Conservation (phyloP, 2,329 filamentous ascomycete genomes). For the Monilinia fructigena region DNA sequence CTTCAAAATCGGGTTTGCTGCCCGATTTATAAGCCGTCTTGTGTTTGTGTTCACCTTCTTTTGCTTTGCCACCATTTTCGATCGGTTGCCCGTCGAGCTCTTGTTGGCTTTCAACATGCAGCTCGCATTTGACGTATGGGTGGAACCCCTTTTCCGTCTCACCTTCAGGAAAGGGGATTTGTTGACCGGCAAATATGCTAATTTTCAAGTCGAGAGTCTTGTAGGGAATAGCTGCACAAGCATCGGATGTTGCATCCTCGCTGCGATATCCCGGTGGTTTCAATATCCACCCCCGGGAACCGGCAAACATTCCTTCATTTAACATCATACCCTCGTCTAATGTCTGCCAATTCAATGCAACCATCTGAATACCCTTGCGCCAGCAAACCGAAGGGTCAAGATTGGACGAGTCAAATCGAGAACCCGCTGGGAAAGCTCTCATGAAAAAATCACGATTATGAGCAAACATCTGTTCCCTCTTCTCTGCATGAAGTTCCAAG, state of each 20-base stretch:
- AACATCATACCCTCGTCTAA: conserved; percentile 94
- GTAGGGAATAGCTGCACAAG: conserved; percentile 40
- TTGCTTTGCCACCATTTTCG: conserved; percentile 50
- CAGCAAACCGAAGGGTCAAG: conserved; percentile 82
- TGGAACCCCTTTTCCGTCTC: conserved; percentile 54
- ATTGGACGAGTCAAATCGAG: conserved; percentile 81
- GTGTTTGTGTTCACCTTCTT: conserved; percentile 59
- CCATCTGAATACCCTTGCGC: conserved; percentile 85
- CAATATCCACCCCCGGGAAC: conserved; percentile 77
- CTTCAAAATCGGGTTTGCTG: conserved; percentile 62
- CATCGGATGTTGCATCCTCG: conserved; percentile 32
- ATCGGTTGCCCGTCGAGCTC: conserved; percentile 41
- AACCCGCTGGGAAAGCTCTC: conserved; percentile 82
- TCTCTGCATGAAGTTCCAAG: conserved; percentile 57
- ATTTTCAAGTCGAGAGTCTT: conserved; percentile 66
- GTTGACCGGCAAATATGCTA: conserved; percentile 73
- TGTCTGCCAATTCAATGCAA: conserved; percentile 91
- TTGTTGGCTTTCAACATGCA: conserved; percentile 69
- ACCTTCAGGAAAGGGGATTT: conserved; percentile 65
- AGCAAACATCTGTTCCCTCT: conserved; percentile 62
- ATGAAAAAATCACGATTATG: conserved; percentile 83
- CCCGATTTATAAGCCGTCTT: conserved; percentile 56
- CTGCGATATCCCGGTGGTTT: conserved; percentile 75
- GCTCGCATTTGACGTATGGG: conserved; percentile 74
- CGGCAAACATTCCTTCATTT: conserved; percentile 87